phyloP scores from a whole-genome alignment of 2,329 filamentous ascomycete species.

The Epichloe baconii region DNA sequence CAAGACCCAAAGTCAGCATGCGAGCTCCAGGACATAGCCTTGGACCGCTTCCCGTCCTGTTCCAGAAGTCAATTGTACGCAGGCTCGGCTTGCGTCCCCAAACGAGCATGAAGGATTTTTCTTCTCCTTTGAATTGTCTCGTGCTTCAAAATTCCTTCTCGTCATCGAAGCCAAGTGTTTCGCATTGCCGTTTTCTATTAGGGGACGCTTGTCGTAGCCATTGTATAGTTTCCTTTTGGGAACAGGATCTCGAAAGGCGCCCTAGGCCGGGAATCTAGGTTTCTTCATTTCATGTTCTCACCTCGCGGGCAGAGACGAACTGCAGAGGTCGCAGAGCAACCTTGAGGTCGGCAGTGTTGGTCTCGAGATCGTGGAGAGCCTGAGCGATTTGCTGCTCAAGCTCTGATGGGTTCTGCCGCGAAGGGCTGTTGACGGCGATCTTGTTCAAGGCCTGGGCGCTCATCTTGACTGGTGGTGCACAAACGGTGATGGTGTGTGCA shows the following conservation, averaged over 20 bases:
- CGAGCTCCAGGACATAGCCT: slow-evolving; percentile 59
- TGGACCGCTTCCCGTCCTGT: slow-evolving; percentile 68
- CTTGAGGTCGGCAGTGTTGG: slow-evolving; percentile 97
- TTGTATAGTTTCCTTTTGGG: slow-evolving; percentile 22
- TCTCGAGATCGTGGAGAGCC: slow-evolving; percentile 98
- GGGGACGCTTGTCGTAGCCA: slow-evolving; percentile 17
- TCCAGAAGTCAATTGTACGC: slow-evolving; percentile 35
- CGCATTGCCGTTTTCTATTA: neutral
- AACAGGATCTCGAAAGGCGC: slow-evolving; percentile 29
- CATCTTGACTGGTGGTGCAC: slow-evolving; percentile 42
- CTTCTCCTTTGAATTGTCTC: slow-evolving; percentile 2
- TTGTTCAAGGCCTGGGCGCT: slow-evolving; percentile 74
- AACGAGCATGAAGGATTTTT: slow-evolving; percentile 4
- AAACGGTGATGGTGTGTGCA: slow-evolving; percentile 16
- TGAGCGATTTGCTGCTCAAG: slow-evolving; percentile 93
- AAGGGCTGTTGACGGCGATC: slow-evolving; percentile 95
- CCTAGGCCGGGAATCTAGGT: slow-evolving; percentile 5
- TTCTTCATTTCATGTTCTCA: slow-evolving; percentile 48
- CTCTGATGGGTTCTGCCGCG: slow-evolving; percentile 91
- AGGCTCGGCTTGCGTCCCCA: slow-evolving; percentile 18
- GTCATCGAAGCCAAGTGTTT: slow-evolving; percentile 2
- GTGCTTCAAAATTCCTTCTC: slow-evolving; percentile 4
- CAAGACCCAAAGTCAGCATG: slow-evolving; percentile 58
- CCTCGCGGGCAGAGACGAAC: slow-evolving; percentile 98
- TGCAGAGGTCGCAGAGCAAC: slow-evolving; percentile 91